phyloP scores from a whole-genome alignment of 768 basidiomycete species.

The Tephrocybe sp. region DNA sequence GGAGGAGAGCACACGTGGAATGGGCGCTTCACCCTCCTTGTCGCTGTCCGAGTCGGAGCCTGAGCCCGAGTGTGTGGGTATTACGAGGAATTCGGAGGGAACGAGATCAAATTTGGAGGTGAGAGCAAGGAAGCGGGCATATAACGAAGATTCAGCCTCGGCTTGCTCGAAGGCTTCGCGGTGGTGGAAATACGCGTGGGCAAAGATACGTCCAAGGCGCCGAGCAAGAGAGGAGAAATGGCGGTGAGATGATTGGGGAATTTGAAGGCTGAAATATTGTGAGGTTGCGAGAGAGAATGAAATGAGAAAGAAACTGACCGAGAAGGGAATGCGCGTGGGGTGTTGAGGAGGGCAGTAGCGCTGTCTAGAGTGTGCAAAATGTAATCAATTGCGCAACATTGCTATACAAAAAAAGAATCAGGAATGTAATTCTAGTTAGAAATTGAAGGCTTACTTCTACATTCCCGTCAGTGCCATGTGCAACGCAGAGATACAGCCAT shows the following conservation, averaged over 20 bases:
- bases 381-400: slow-evolving; percentile 98
- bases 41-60: slow-evolving; percentile 19
- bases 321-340: slow-evolving; percentile 88
- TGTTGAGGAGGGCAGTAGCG: slow-evolving; percentile 88
- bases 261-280: slow-evolving; percentile 70
- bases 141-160: slow-evolving; percentile 87
- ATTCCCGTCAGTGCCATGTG: slow-evolving; percentile 83
- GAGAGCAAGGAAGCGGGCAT: slow-evolving; percentile 85
- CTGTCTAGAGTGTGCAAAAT: slow-evolving; percentile 91
- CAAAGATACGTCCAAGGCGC: slow-evolving; percentile 91
- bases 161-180: slow-evolving; percentile 88
- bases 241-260: slow-evolving; percentile 76
- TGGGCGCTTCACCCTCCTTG: slow-evolving; percentile 27
- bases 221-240: slow-evolving; percentile 90
- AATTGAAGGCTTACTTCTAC: slow-evolving; percentile 62
- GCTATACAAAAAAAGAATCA: slow-evolving; percentile 36
- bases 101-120: slow-evolving; percentile 80
- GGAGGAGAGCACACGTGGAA: slow-evolving; percentile 38
- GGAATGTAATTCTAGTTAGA: too few relatives aligned
- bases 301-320: slow-evolving; percentile 44
- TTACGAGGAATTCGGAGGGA: slow-evolving; percentile 79
- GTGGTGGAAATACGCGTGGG: slow-evolving; percentile 95
- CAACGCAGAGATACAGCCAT: slow-evolving; percentile 95
- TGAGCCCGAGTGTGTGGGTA: slow-evolving; percentile 42
- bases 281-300: not conserved